Evolutionary conservation across 208 protist genomes (phyloP).

Genomic region (Leishmania braziliensis): DNA sequence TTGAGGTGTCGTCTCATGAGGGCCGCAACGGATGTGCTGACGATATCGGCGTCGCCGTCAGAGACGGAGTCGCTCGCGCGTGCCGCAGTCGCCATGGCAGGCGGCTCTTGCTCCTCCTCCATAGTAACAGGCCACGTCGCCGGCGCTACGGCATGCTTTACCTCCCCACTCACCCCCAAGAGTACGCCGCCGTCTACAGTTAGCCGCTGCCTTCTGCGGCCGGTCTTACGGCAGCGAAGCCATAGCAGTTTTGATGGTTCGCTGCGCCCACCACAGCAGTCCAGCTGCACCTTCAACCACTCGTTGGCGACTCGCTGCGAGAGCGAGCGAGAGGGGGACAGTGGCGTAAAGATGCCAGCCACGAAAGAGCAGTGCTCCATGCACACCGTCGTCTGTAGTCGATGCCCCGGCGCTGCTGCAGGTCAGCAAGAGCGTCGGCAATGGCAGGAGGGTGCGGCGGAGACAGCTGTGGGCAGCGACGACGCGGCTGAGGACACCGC

Average conservation of each 20-base stretch:
- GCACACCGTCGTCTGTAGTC: not conserved
- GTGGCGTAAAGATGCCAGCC: not conserved
- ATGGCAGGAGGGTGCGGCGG: not conserved
- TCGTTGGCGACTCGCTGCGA: not conserved
- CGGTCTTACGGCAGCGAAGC: conserved; percentile 14
- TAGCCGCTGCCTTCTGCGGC: conserved; percentile 16
- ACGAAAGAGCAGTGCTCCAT: not conserved
- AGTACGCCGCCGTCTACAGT: conserved; percentile 10
- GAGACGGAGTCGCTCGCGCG: not conserved
- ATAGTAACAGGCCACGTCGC: not conserved
- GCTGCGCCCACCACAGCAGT: not conserved
- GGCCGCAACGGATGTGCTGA: not conserved
- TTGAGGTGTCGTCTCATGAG: not conserved
- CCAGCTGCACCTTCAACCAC: not conserved
- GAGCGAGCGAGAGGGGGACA: not conserved
- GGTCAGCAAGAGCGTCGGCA: not conserved
- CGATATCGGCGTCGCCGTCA: conserved; percentile 1
- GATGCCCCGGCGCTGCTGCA: not conserved
- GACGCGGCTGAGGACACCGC: not conserved
- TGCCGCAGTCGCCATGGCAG: not conserved
- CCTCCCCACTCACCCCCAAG: conserved; percentile 13
- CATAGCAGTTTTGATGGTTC: not conserved
- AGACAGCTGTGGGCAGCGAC: not conserved
- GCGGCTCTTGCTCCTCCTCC: not conserved
- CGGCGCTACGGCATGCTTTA: not conserved